A percentile compares a stretch with the other conserved stretches of the same genome.
Conservation (phyloP, 352 stramenopile species). For the Sclerospora graminicola region DNA sequence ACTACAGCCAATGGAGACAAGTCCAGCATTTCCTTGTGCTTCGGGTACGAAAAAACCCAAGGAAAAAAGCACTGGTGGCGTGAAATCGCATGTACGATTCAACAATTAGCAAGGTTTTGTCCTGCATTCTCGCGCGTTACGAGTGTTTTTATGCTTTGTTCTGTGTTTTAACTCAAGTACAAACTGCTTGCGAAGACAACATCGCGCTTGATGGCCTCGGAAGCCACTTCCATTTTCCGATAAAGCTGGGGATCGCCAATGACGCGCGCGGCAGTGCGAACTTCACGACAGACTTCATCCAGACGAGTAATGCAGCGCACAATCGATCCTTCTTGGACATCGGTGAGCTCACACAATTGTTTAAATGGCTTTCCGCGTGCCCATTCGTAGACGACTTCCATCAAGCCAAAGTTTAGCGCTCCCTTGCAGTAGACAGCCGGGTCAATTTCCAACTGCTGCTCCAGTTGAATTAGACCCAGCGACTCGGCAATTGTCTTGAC, state of each 20-base stretch:
- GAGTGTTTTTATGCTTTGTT: neutral
- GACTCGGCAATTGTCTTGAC: conserved; percentile 84
- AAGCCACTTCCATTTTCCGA: conserved; percentile 96
- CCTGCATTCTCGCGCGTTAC: too few relatives aligned
- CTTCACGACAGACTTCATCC: conserved; percentile 96
- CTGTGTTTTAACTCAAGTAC: conserved; percentile 58
- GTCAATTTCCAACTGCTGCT: conserved; percentile 83
- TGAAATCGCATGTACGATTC: conserved; percentile 37
- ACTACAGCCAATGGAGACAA: too few relatives aligned
- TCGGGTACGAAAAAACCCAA: neutral
- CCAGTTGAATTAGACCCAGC: conserved; percentile 70
- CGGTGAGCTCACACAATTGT: conserved; percentile 91
- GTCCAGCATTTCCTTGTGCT: too few relatives aligned
- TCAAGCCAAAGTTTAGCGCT: conserved; percentile 93
- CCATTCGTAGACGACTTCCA: conserved; percentile 97
- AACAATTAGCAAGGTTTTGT: too few relatives aligned
- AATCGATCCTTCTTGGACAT: conserved; percentile 97
- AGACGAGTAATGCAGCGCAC: conserved; percentile 95
- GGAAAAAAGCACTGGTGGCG: too few relatives aligned
- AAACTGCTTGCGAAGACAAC: conserved; percentile 96
- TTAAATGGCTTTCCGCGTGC: conserved; percentile 95
- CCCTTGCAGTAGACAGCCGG: conserved; percentile 86
- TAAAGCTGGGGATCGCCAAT: conserved; percentile 94
- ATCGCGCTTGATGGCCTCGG: conserved; percentile 94
- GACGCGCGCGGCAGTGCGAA: conserved; percentile 91